Evolutionary conservation across 2,329 filamentous ascomycete species (phyloP), one percentile per base, ranked within the genome.

Genomic region (Xylariaceae sp.): DNA sequence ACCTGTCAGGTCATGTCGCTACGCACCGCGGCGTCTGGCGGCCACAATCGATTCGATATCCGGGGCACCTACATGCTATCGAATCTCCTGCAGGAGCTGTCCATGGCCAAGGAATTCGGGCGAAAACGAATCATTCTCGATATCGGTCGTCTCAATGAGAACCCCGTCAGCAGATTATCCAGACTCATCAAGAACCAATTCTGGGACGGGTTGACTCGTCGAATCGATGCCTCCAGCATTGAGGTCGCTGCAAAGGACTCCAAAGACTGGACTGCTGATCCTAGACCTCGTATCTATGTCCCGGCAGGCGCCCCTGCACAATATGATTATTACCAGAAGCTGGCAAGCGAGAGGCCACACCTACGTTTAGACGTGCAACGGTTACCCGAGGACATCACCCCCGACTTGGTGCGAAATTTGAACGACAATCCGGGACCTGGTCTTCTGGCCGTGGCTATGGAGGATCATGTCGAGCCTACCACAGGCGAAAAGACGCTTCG

Each of bases 21-120:
- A 23, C 83, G 87, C 44, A 95, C 90, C 3, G 83, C 84, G 18
- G 81, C 76, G 15, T 95, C 89, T 22, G 86, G 83, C 47, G 90
- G 89, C 26, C 77, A 84, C 65, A 90, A 89, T 53, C 79, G 80
- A 43, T 88, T 90, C 59, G 89, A 96, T 55, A 77, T 98, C 42
- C 83, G 90, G 45, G 92, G 92, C 51, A 96, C 87, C 19, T 98
- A 98, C 61, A 93, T 94, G 82, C 75, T 98, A 38, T 94, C 90
- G 42, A 98, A 96, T 57, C 76, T 96, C 29, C 71, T 96, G 25
- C 92, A 98, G 61, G 92, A 98, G 63, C 74, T 98, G 45, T 92
- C 84, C 2, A 72, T 96, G 46, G 92, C 92, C 44, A 82, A 94
- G 67, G 84, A 93, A 56, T 89, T 87, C 53, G 88, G 87, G 38